Percentiles rank a stretch among this genome's conserved stretches.
Evolutionary conservation across 169 alveolate species (phyloP).

Genomic region (Plasmodium adleri): DNA sequence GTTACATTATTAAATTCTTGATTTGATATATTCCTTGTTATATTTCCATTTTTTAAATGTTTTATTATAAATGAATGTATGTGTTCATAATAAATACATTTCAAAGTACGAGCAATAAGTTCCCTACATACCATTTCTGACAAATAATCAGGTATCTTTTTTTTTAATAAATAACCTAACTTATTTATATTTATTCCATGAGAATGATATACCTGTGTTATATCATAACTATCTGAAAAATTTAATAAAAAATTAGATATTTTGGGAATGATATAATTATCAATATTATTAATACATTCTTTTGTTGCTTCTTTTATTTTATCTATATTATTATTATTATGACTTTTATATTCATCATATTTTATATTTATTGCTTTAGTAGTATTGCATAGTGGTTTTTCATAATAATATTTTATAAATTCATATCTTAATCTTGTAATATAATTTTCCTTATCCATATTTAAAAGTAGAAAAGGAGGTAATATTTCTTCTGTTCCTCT

Average conservation of each 20-base stretch:
- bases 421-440: slow-evolving; percentile 62
- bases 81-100: slow-evolving; percentile 78
- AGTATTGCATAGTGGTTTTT: slow-evolving; percentile 73
- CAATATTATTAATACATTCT: slow-evolving; percentile 65
- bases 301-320: slow-evolving; percentile 71
- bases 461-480: slow-evolving; percentile 79
- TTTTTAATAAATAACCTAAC: slow-evolving; percentile 29
- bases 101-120: slow-evolving; percentile 39
- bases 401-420: slow-evolving; percentile 74
- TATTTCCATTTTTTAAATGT: slow-evolving; percentile 17
- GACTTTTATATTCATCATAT: slow-evolving; percentile 41
- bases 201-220: slow-evolving; percentile 79
- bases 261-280: slow-evolving; percentile 78
- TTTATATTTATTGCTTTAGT: slow-evolving; percentile 73
- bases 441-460: slow-evolving; percentile 2
- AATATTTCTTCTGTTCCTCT: slow-evolving; percentile 83
- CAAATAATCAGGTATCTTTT: slow-evolving; percentile 23
- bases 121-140: slow-evolving; percentile 42
- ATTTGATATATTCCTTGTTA: too few species aligned
- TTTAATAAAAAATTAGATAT: slow-evolving; percentile 67
- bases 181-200: slow-evolving; percentile 83
- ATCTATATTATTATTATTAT: slow-evolving; percentile 44
- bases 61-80: slow-evolving; percentile 74
- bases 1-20: too few species aligned
- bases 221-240: slow-evolving; percentile 82